Evolutionary conservation across 345 rosid species (phyloP).

Genomic region (Boechera stricta): DNA sequence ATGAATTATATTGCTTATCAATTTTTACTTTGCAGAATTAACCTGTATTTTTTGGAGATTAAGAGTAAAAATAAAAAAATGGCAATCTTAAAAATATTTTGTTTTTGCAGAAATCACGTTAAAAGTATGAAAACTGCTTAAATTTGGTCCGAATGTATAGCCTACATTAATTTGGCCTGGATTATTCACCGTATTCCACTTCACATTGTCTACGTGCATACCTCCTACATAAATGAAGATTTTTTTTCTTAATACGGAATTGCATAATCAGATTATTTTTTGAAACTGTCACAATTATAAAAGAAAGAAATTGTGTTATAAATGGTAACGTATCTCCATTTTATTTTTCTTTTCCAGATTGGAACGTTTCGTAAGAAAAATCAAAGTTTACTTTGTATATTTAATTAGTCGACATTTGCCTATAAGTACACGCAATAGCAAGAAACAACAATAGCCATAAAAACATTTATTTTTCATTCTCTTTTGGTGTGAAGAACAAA

Average conservation of each 20-base stretch:
- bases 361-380: slow-evolving; percentile 1
- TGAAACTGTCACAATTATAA: neutral
- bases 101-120: too few relatives aligned
- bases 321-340: slow-evolving; percentile 29
- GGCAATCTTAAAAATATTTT: too few relatives aligned
- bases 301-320: slow-evolving; percentile 7
- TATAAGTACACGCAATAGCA: slow-evolving; percentile 13
- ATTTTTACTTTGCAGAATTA: too few relatives aligned
- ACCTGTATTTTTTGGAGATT: too few relatives aligned
- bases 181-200: neutral
- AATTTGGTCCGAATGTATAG: too few relatives aligned
- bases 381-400: neutral
- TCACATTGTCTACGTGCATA: neutral
- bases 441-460: neutral
- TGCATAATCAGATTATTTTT: neutral
- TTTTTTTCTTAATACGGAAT: slow-evolving; percentile 11
- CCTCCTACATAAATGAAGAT: neutral
- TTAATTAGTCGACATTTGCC: slow-evolving; percentile 11
- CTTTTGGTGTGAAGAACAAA: neutral
- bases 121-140: too few relatives aligned
- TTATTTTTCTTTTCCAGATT: neutral
- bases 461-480: neutral
- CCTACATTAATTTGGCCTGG: neutral
- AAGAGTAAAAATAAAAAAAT: too few relatives aligned
- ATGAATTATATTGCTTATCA: too few relatives aligned